A percentile compares a stretch with the other conserved stretches of the same genome.
Evolutionary conservation across 441 rosid genomes (phyloP).

Genomic region (Syzygium malaccense): DNA sequence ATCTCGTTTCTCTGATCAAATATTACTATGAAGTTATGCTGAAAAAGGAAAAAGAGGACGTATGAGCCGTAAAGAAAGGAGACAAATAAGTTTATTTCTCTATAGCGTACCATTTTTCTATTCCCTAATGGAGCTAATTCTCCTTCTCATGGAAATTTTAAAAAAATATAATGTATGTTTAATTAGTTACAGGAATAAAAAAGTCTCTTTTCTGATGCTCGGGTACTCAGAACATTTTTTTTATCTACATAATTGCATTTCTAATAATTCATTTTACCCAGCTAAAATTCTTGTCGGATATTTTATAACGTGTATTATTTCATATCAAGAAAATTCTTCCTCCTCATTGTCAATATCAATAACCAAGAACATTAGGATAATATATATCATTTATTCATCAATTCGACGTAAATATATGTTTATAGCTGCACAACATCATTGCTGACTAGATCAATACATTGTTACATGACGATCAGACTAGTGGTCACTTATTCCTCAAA

Average conservation of each 20-base stretch:
- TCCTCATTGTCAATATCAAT: neutral
- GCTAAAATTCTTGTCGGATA: neutral
- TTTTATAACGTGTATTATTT: neutral
- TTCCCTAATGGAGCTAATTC: neutral
- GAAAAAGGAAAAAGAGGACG: neutral
- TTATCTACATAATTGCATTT: neutral
- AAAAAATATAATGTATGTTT: neutral
- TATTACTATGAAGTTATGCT: neutral
- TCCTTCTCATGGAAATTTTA: neutral
- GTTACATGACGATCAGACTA: neutral
- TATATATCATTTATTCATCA: neutral
- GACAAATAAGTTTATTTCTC: neutral
- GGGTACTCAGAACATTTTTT: neutral
- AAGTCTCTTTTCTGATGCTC: neutral
- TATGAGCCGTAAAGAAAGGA: neutral
- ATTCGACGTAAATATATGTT: neutral
- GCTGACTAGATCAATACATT: neutral
- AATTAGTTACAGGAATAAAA: neutral
- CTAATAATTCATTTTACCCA: neutral
- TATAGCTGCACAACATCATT: neutral
- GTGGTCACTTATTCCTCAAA: neutral
- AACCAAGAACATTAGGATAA: neutral
- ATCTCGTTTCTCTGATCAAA: neutral
- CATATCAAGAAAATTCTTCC: neutral
- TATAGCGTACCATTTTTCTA: neutral